phyloP scores from a whole-genome alignment of 257 asterid genomes.

The Nicotiana obtusifolia region DNA sequence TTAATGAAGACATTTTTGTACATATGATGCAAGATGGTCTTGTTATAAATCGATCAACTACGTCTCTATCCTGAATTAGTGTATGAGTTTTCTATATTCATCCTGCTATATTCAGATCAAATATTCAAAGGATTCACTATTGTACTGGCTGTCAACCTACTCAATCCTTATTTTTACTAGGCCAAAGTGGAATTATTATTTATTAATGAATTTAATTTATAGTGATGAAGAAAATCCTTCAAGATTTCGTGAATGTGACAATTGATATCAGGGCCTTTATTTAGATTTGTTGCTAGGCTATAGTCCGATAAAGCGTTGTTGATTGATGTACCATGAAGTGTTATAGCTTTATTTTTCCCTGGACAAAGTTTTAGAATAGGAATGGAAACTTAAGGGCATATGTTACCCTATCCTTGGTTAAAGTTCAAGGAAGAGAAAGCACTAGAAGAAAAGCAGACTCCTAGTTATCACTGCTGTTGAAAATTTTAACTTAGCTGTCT shows the following conservation, averaged over 20 bases:
- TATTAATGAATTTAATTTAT: too few relatives aligned
- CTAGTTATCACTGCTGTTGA: background rate
- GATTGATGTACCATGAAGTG: background rate
- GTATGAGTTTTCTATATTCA: background rate
- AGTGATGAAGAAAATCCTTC: background rate
- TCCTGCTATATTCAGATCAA: background rate
- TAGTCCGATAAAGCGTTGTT: background rate
- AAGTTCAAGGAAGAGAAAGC: background rate
- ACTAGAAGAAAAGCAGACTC: background rate
- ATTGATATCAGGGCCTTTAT: background rate
- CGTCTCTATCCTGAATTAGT: too few relatives aligned
- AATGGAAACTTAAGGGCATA: background rate
- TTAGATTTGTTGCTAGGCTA: background rate
- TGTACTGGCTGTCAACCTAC: background rate
- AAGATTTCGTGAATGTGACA: background rate
- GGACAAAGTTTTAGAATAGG: background rate
- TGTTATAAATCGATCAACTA: background rate
- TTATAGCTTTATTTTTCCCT: background rate
- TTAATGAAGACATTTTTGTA: too few relatives aligned
- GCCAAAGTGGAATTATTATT: background rate
- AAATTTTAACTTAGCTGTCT: background rate
- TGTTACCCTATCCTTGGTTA: background rate
- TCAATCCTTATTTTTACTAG: background rate
- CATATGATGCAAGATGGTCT: background rate
- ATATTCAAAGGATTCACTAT: background rate